Evolutionary conservation across 208 protist species (phyloP), one percentile per base, ranked within the genome.

Genomic region (Leptomonas pyrrhocoris): DNA sequence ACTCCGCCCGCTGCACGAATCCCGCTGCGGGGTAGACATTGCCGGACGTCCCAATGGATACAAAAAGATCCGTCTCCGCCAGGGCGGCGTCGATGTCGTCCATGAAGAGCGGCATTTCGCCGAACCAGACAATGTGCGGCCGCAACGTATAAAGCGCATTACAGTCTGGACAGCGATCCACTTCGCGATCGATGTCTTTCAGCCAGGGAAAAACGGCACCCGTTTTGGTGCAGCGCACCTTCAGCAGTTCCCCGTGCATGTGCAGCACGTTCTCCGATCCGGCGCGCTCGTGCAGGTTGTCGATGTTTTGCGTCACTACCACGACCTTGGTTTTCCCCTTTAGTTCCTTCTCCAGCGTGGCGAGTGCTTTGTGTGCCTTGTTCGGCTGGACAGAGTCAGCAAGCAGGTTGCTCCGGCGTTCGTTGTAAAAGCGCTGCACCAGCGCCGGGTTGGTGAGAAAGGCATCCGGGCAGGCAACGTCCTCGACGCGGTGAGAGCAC

Each of bases 101-200:
- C 87, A 90, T 83, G 48, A 83, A 69, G 0, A 91, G 54, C 21
- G 87, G 90, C 78, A 93, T 83, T 60, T 95, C 90, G 16, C 79
- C 85, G 70, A 93, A 95, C 85, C 86, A 95, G 15, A 95, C 90
- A 81, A 93, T 92, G 58, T 93, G 80, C 15, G 90, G 90, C 16
- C 90, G 82, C 48, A 95, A 69, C 9, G 85, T 93, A 25, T 73
- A 74, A 2, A 84, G 23, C 9, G 61, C 8, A 43, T 57, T 54
- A 66, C 86, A 93, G 59, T 83, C 88, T 1, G 58, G 56, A 48
- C 86, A 95, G 23, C 54, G 49, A 43, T 79, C 80, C 59, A 59
- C 56, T 2, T 77, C 71, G n/a, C 63, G 59, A 1, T 76, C 6
- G 16, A 91, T 59, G 53, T 86, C 77, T 25, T 72, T 65, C 0